Evolutionary conservation across 495 filamentous ascomycete species (phyloP).

Genomic region (Cercophora sp.): DNA sequence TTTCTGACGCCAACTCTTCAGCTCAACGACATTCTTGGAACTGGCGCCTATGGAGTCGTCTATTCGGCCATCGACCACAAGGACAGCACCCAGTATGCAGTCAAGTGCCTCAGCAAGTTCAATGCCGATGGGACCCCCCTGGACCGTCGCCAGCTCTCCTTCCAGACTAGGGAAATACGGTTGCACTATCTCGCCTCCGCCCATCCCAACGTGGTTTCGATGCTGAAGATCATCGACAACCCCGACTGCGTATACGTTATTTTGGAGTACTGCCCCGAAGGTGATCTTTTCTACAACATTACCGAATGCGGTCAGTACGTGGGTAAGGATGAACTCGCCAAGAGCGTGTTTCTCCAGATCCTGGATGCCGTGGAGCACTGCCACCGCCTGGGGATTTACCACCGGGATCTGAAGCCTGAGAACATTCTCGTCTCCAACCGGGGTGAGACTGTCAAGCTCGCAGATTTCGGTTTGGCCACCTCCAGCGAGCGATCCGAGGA

Average conservation of each 20-base stretch:
- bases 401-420: slow-evolving; percentile 96
- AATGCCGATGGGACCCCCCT: slow-evolving; percentile 63
- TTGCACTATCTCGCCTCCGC: slow-evolving; percentile 83
- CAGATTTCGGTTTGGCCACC: slow-evolving; percentile 95
- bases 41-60: slow-evolving; percentile 95
- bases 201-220: slow-evolving; percentile 90
- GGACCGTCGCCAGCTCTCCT: slow-evolving; percentile 80
- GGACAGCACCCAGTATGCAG: slow-evolving; percentile 79
- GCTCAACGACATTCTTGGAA: slow-evolving; percentile 79
- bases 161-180: slow-evolving; percentile 89
- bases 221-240: slow-evolving; percentile 91
- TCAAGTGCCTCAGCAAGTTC: slow-evolving; percentile 93
- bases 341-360: slow-evolving; percentile 87
- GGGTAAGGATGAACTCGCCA: slow-evolving; percentile 86
- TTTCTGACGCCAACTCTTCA: slow-evolving; percentile 78
- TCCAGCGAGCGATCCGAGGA: slow-evolving; percentile 79
- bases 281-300: slow-evolving; percentile 95
- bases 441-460: slow-evolving; percentile 87
- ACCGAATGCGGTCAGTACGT: slow-evolving; percentile 91
- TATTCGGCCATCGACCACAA: slow-evolving; percentile 89
- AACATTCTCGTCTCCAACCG: slow-evolving; percentile 90
- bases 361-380: slow-evolving; percentile 96
- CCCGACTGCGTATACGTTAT: slow-evolving; percentile 94
- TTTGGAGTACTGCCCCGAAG: slow-evolving; percentile 95
- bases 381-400: slow-evolving; percentile 91